Conservation (phyloP, 1,284 basidiomycete species). For the Mycena sp. region DNA sequence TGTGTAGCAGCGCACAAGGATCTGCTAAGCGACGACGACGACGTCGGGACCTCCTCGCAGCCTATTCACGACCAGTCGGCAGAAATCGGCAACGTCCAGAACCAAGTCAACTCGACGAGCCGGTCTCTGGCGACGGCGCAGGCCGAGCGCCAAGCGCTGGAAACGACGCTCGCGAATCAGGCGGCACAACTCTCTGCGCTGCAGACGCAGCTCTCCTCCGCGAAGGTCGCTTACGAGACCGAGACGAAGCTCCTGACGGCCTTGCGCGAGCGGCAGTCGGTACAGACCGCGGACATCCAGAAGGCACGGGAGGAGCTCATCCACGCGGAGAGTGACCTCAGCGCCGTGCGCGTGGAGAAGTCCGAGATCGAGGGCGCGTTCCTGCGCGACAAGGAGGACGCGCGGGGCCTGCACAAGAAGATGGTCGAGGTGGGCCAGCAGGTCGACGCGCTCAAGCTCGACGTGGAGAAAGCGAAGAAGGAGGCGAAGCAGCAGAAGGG, state of each 20-base stretch:
- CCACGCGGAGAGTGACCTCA: conserved; percentile 91
- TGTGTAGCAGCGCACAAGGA: conserved; percentile 48
- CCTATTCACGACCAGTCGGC: conserved; percentile 75
- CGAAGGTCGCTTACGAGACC: conserved; percentile 85
- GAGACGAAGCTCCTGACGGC: conserved; percentile 82
- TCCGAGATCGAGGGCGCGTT: conserved; percentile 90
- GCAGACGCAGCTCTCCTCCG: conserved; percentile 79
- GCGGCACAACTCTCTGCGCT: conserved; percentile 76
- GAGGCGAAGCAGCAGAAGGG: conserved; percentile 98
- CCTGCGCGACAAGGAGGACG: conserved; percentile 94
- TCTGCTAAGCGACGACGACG: conserved; percentile 81
- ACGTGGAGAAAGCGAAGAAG: conserved; percentile 91
- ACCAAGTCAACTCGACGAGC: conserved; percentile 85
- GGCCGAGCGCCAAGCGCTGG: conserved; percentile 64
- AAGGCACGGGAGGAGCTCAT: conserved; percentile 86
- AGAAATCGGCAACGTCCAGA: conserved; percentile 88
- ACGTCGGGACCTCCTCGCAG: conserved; percentile 56
- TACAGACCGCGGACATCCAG: conserved; percentile 83
- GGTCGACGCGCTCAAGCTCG: conserved; percentile 75
- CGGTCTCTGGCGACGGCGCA: conserved; percentile 71
- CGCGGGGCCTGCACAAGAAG: conserved; percentile 85
- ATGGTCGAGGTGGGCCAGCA: conserved; percentile 86
- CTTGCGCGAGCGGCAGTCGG: conserved; percentile 76
- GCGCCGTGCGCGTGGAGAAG: conserved; percentile 90
- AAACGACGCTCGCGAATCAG: conserved; percentile 68